A percentile compares a stretch with the other conserved stretches of the same genome.
These are phyloP conservation scores for Meyerozyma sp. DNA, from an alignment of 1,139 yeast species.

Conservation along the genomic window DNA sequence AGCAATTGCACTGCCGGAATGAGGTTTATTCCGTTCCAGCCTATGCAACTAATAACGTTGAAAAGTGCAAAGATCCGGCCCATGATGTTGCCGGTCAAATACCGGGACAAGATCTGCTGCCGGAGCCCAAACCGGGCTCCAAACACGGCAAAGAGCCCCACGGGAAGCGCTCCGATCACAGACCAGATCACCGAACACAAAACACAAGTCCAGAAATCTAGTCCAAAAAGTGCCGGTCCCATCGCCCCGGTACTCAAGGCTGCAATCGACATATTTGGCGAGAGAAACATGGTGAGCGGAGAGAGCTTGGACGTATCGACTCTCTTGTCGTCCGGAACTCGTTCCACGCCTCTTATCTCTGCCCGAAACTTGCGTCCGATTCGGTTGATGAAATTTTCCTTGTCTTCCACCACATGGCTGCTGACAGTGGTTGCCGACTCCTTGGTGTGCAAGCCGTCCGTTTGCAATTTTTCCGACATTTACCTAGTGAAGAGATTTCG, in stretches of 20 bases:
- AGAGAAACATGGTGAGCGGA: slow-evolving; percentile 24
- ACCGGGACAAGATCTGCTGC: slow-evolving; percentile 28
- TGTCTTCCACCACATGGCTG: neutral
- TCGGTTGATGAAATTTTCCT: slow-evolving; percentile 19
- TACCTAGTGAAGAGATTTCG: too few relatives aligned
- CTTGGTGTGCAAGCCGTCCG: neutral
- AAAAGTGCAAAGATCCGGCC: slow-evolving; percentile 28
- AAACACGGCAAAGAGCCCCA: slow-evolving; percentile 25
- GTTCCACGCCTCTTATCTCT: slow-evolving; percentile 44
- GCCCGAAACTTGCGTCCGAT: slow-evolving; percentile 31
- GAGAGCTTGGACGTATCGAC: slow-evolving; percentile 17
- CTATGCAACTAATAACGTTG: slow-evolving; percentile 27
- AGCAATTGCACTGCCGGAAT: slow-evolving; percentile 29
- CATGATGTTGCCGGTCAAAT: slow-evolving; percentile 26
- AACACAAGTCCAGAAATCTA: slow-evolving; percentile 31
- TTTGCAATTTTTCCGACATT: neutral
- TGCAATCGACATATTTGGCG: slow-evolving; percentile 27
- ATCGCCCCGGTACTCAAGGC: slow-evolving; percentile 27
- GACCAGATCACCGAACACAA: slow-evolving; percentile 21
- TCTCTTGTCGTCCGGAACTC: slow-evolving; percentile 40
- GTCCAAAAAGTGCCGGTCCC: slow-evolving; percentile 21
- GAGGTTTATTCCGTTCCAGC: slow-evolving; percentile 32
- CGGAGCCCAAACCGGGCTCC: slow-evolving; percentile 29
- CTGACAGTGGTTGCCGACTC: neutral
- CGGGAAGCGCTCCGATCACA: slow-evolving; percentile 25